Conservation (phyloP, 2,329 filamentous ascomycete genomes). For the Biscogniauxia marginata region DNA sequence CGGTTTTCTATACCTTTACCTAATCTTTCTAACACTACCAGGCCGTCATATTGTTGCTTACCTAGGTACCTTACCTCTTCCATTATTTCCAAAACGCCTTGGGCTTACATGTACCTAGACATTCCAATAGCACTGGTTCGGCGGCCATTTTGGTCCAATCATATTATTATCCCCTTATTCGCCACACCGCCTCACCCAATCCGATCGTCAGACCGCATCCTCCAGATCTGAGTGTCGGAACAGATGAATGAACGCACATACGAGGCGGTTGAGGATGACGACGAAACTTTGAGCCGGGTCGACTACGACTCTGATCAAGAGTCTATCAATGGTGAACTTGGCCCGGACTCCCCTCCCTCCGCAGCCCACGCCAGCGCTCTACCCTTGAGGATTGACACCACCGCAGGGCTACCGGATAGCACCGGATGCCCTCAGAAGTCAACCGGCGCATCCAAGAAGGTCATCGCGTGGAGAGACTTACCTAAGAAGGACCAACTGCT, state of each 20-base stretch:
- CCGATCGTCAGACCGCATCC: neutral
- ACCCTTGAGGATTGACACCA: conserved; percentile 13
- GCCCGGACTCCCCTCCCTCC: neutral
- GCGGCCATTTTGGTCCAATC: no score
- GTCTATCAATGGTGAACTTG: neutral
- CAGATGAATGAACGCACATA: neutral
- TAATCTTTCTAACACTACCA: neutral
- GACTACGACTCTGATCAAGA: neutral
- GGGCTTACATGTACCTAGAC: no score
- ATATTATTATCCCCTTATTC: no score
- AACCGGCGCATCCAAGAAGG: conserved; percentile 14
- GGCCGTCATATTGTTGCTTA: neutral
- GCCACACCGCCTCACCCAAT: neutral
- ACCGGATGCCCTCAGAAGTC: conserved; percentile 2
- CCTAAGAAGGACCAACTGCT: conserved; percentile 76
- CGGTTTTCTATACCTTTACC: no score
- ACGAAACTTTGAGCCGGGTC: neutral
- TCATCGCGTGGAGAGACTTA: conserved; percentile 41
- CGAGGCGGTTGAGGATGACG: neutral
- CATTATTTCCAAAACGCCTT: no score
- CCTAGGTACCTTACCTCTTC: neutral
- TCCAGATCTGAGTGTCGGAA: neutral
- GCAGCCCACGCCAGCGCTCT: no score
- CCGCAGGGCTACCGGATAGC: neutral
- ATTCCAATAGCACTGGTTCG: neutral